Base-by-base conservation (phyloP, 768 basidiomycete species). In the Phlegmacium glaucopus region DNA sequence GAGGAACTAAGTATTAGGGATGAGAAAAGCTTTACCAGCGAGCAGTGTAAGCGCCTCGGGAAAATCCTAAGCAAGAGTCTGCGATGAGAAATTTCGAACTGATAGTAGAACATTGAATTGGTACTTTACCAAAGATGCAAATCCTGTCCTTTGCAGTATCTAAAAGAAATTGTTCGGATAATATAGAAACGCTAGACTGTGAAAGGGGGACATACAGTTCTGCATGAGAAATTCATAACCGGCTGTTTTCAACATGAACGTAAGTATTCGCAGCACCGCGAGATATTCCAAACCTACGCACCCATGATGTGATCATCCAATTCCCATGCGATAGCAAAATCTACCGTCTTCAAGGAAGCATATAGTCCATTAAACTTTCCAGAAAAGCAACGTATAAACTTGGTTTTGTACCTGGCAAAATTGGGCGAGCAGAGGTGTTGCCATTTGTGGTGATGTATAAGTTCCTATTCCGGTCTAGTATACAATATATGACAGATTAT, bases 211-310 rank as follows among this genome's bases (percentile, higher is more conserved):
- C 29, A 13, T 52, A 75, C 77, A 81, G 50, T 78, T 78, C 44
- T 79, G 72, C 80, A 81, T 81, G 30, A 82, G 58, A 51, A 80
- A 82, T 51, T 73, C 71, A 45, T 81, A 81, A 3, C 80, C 80
- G 30, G 64, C 78, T 76, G 30, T 8, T n/a, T 10, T 39, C 22
- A 16, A 48, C n/a, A 4, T 29, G 12, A 13, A 38, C 35, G 16
- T 15, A 34, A 47, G 35, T 4, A 15, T 29, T 27, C 5, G 32
- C 8, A 42, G 45, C n/a, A n/a, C n/a, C n/a, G 42, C n/a, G 4
- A 29, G n/a, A n/a, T 36, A n/a, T 9, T 28, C 7, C 30, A 12
- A 6, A 15, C 2, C 3, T 6, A 42, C 63, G 10, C 59, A 73
- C 73, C 65, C 71, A 72, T 80, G 22, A 80, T 72, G 56, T 83